These are phyloP conservation scores for Protomyces inundatus DNA, from an alignment of 1,139 yeast species.

Conservation along the genomic window DNA sequence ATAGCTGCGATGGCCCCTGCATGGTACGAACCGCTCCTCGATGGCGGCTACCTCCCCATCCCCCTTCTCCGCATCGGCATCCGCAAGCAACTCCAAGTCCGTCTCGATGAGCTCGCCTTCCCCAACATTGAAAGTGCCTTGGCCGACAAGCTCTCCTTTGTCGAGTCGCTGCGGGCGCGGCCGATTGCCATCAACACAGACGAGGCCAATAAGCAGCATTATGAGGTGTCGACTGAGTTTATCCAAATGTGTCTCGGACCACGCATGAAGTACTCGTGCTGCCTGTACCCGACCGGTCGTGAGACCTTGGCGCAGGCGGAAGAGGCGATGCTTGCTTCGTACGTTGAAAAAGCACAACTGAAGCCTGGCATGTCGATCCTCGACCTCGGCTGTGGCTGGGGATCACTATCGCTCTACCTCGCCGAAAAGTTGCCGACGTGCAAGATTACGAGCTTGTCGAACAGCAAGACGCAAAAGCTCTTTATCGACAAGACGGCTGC, in stretches of 20 bases:
- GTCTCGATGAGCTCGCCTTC: conserved; percentile 17
- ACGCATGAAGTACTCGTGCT: conserved; percentile 27
- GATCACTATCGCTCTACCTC: conserved; percentile 42
- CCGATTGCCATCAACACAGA: conserved; percentile 24
- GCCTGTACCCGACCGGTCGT: conserved; percentile 13
- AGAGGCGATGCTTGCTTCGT: conserved; percentile 22
- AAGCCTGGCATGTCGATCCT: conserved; percentile 38
- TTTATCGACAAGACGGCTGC: conserved; percentile 24
- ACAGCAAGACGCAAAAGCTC: conserved; percentile 23
- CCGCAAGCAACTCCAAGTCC: conserved; percentile 12
- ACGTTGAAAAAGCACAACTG: conserved; percentile 52
- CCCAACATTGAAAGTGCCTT: conserved; percentile 11
- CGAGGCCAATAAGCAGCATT: conserved; percentile 25
- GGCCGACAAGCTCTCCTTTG: conserved; percentile 22
- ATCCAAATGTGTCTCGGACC: conserved; percentile 26
- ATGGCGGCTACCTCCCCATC: conserved; percentile 22
- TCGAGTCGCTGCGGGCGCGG: conserved; percentile 7
- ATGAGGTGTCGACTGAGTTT: conserved; percentile 25
- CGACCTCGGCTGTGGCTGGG: conserved; percentile 48
- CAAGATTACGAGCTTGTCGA: conserved; percentile 19
- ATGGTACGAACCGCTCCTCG: conserved; percentile 25
- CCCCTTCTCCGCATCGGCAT: conserved; percentile 20
- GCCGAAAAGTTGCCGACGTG: conserved; percentile 34
- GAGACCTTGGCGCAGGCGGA: conserved; percentile 19
- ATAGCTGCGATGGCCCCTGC: conserved; percentile 3